Evolutionary conservation across 2,329 filamentous ascomycete genomes (phyloP), one percentile per base, ranked within the genome.

Genomic region (Diaporthe longicolla): DNA sequence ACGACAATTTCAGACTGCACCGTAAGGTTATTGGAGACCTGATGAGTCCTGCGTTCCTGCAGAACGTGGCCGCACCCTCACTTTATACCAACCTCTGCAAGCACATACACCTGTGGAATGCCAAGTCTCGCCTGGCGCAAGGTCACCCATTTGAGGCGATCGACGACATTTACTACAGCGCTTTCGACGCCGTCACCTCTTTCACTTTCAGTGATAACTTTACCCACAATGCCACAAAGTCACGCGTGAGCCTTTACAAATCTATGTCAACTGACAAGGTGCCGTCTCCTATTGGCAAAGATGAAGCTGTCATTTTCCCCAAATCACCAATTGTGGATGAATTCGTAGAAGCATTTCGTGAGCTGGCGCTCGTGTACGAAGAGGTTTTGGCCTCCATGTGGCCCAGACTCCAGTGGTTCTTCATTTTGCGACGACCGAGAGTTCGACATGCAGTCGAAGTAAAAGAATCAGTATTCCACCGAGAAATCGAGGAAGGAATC

Each of bases 401-500:
- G 45, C 63, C 63, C 8, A 48, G 45, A 32, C 13, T 69, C 26
- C 43, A 35, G 40, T 69, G 63, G 63, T n/a, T 19, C 7, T 69
- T 69, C 29, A 69, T 69, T 9, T 4, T 69, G 26, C 43, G 63
- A 32, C 63, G 63, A 32, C 29, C 54, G 21, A 35, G 19, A 37
- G 32, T 29, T 8, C 40, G 63, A 54, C 63, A 69, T 26, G 63
- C 63, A 5, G 43, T 76, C 15, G 76, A 69, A 17, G 71, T 54
- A 35, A 79, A 79, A 48, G 76, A 79, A 26, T 54, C 69, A 19
- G 72, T 80, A 2, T 70, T 80, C 5, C 48, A 55, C 15, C 55
- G 73, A 6, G 77, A 80, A 72, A 77, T 79, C 21, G 72, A 78
- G 3, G 78, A 76, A 69, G 74, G 77, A 3, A 57, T 78, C 5